Evolutionary conservation across 2,329 filamentous ascomycete species (phyloP).

Genomic region (Fusarium tricinctum): DNA sequence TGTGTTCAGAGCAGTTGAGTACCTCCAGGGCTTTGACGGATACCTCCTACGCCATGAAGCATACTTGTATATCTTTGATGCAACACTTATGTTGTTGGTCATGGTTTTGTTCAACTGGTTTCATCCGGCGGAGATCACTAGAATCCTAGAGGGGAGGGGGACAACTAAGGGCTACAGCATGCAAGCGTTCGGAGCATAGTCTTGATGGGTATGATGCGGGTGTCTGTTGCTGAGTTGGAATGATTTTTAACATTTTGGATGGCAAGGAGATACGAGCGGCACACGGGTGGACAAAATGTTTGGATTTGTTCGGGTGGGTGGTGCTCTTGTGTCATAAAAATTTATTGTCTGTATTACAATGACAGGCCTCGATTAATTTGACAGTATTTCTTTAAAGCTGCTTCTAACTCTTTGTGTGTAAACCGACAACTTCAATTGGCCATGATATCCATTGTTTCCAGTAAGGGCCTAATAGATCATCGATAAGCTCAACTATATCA

Average conservation of each 20-base stretch:
- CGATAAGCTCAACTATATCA: slow-evolving; percentile 13
- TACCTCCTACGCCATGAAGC: slow-evolving; percentile 52
- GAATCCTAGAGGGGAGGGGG: neutral
- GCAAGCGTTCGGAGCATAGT: neutral
- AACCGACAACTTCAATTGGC: neutral
- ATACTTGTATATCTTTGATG: slow-evolving; percentile 55
- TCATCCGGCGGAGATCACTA: slow-evolving; percentile 47
- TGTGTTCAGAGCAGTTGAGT: slow-evolving; percentile 59
- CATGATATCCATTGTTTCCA: slow-evolving; percentile 23
- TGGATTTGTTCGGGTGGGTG: neutral
- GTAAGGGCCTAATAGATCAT: slow-evolving; percentile 9
- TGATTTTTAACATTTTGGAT: neutral
- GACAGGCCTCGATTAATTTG: too few species aligned
- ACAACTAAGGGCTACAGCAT: slow-evolving; percentile 10
- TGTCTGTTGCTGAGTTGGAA: neutral
- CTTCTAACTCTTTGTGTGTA: neutral
- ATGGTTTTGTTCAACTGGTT: slow-evolving; percentile 62
- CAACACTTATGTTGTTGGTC: slow-evolving; percentile 52
- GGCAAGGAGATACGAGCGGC: neutral
- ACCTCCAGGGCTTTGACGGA: slow-evolving; percentile 52
- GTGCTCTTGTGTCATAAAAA: neutral
- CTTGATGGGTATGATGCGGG: neutral
- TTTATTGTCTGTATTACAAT: neutral
- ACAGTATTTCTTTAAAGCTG: neutral
- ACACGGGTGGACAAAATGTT: neutral